phyloP scores from a whole-genome alignment of 2,329 filamentous ascomycete species.

The Fusarium ambrosium region DNA sequence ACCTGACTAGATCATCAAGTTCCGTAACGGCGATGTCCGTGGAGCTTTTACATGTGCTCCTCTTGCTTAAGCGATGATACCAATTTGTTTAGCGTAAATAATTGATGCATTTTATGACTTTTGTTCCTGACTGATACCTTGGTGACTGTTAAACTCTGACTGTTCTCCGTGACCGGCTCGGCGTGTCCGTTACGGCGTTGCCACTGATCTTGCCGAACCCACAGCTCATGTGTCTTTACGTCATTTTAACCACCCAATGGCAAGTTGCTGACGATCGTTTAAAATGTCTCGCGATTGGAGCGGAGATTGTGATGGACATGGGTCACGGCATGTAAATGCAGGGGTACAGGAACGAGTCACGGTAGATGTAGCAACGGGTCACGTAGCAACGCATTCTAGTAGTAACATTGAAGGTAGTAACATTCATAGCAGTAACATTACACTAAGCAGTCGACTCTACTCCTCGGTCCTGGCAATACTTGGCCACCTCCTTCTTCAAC shows the following conservation, averaged over 20 bases:
- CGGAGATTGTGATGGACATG: constrained; percentile 3
- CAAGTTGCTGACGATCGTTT: not conserved
- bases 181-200: constrained; percentile 1
- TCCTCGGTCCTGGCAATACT: constrained; percentile 77
- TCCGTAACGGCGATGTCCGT: constrained; percentile 44
- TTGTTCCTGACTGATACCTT: too few species aligned
- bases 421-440: not conserved
- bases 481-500: constrained; percentile 79
- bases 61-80: constrained; percentile 42
- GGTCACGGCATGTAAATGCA: not conserved
- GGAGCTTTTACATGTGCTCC: constrained; percentile 49
- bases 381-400: not conserved
- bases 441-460: constrained; percentile 43
- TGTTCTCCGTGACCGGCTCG: not conserved
- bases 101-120: constrained; percentile 15
- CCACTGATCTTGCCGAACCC: constrained; percentile 1
- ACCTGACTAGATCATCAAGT: constrained; percentile 43
- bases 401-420: not conserved
- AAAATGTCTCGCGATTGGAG: constrained; percentile 1
- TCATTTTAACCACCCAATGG: constrained; percentile 8
- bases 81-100: constrained; percentile 26
- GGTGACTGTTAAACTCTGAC: not conserved
- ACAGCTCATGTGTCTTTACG: not conserved
- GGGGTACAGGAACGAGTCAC: not conserved
- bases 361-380: not conserved